A percentile compares a stretch with the other conserved stretches of the same genome.
Evolutionary conservation across 257 asterid genomes (phyloP).

Genomic region (Petrea volubilis): DNA sequence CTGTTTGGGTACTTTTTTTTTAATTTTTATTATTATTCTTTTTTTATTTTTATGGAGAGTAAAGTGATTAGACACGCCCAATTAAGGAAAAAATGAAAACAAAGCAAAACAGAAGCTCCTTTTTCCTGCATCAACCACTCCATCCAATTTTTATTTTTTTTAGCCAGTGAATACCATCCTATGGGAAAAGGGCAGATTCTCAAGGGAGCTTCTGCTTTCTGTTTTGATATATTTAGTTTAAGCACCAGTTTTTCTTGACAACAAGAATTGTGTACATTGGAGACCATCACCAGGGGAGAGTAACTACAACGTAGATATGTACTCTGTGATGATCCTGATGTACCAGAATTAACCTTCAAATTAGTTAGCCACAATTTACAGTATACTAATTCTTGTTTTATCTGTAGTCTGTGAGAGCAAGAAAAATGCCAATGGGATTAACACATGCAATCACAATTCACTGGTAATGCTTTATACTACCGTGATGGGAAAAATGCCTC

Average conservation of each 20-base stretch:
- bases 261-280: background rate
- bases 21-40: background rate
- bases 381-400: background rate
- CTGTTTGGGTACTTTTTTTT: slow-evolving; percentile 12
- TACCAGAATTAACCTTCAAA: background rate
- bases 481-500: background rate
- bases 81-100: background rate
- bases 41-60: background rate
- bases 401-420: background rate
- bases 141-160: background rate
- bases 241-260: too few species aligned
- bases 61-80: background rate
- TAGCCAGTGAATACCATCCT: background rate
- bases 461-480: background rate
- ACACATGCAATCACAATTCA: background rate
- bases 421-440: background rate
- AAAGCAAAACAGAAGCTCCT: background rate
- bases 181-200: background rate
- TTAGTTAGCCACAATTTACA: background rate
- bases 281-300: background rate
- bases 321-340: background rate
- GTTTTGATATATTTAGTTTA: too few species aligned
- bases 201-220: background rate
- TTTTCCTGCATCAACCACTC: slow-evolving; percentile 1
- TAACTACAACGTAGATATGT: background rate